These are phyloP conservation scores for Thozetella sp. DNA, from an alignment of 495 filamentous ascomycete genomes.

Conservation along the genomic window DNA sequence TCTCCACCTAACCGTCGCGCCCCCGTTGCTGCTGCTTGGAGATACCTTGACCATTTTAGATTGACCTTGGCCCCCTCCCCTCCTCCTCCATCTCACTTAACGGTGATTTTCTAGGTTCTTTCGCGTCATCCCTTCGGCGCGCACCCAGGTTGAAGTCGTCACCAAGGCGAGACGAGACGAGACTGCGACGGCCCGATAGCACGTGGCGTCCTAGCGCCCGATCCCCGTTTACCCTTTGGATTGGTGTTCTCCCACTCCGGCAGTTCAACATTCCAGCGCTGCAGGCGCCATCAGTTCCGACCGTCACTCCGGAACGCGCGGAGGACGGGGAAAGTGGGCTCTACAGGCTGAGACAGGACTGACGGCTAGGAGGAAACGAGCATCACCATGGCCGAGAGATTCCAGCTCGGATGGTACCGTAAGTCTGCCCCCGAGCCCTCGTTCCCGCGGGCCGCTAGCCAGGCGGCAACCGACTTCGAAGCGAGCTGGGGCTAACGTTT, in stretches of 20 bases:
- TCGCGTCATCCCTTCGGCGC: not conserved
- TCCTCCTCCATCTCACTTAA: not conserved
- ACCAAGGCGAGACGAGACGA: not conserved
- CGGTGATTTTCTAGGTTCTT: not conserved
- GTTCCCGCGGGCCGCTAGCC: too few species aligned
- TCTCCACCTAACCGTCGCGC: too few species aligned
- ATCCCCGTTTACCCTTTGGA: not conserved
- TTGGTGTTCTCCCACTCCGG: not conserved
- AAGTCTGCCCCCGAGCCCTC: constrained; percentile 22
- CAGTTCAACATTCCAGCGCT: constrained; percentile 1
- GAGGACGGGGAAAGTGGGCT: constrained; percentile 3
- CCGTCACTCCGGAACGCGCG: constrained; percentile 1
- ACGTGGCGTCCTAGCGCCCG: not conserved
- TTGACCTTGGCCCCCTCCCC: not conserved
- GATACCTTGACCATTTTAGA: not conserved
- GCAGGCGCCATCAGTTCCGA: not conserved
- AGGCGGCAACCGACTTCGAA: too few species aligned
- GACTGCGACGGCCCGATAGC: not conserved
- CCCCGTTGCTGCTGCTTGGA: not conserved
- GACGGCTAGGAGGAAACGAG: not conserved
- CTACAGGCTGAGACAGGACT: not conserved
- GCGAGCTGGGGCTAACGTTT: too few species aligned
- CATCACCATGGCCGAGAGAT: constrained; percentile 24
- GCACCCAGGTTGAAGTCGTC: too few species aligned
- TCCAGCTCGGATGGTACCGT: constrained; percentile 50